Evolutionary conservation across 331 rosid species (phyloP).

Genomic region (Telfairia occidentalis): DNA sequence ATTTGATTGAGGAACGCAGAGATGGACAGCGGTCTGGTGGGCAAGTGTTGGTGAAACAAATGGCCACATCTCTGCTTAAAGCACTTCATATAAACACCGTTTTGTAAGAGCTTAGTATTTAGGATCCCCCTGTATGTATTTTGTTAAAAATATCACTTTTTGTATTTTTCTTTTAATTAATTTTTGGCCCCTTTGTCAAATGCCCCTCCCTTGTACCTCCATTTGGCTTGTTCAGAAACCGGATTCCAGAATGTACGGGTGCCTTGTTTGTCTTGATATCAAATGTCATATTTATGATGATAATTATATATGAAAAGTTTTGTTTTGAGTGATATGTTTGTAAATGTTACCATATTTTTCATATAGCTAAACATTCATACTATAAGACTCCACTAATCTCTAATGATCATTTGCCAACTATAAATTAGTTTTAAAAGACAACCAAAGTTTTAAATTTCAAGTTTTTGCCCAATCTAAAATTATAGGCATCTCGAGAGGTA

Average conservation of each 20-base stretch:
- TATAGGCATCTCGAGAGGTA: too few relatives aligned
- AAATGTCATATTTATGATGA: background rate
- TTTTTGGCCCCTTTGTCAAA: background rate
- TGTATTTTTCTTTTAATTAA: background rate
- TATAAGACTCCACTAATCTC: too few relatives aligned
- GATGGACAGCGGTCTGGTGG: conserved; percentile 84
- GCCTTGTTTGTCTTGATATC: background rate
- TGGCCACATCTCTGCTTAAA: conserved; percentile 95
- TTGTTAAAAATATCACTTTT: background rate
- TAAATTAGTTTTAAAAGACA: too few relatives aligned
- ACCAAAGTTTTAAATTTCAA: too few relatives aligned
- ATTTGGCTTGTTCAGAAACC: background rate
- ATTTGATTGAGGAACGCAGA: conserved; percentile 86
- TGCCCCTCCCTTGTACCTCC: background rate
- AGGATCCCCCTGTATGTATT: conserved; percentile 15
- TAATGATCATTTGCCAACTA: too few relatives aligned
- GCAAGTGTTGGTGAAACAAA: conserved; percentile 94
- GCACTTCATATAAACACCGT: conserved; percentile 97
- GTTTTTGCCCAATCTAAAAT: too few relatives aligned
- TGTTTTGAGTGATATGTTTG: background rate
- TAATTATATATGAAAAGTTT: background rate
- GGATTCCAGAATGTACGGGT: background rate
- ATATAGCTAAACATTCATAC: too few relatives aligned
- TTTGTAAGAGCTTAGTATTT: conserved; percentile 37
- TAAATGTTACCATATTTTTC: background rate